Percentiles rank a stretch among this genome's conserved stretches.
Conservation (phyloP, 192 early-diverging fungal species). For the Backusella tarrabulga region DNA sequence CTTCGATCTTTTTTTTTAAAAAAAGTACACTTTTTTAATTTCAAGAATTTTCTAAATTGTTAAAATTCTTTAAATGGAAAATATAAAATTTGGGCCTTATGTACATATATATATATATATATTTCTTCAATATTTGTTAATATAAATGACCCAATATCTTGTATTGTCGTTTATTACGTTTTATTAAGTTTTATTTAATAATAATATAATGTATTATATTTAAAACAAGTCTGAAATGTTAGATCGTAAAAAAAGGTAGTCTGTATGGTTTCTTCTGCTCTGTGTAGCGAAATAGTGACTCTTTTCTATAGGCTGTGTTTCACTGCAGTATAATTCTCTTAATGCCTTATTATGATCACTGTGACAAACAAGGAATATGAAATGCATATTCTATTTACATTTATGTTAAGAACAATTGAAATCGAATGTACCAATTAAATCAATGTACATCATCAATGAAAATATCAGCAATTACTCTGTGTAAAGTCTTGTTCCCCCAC, state of each 20-base stretch:
- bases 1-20: too few species aligned
- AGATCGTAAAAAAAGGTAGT: not conserved
- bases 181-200: too few species aligned
- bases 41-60: too few species aligned
- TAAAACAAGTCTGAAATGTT: too few species aligned
- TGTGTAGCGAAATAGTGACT: not conserved
- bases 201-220: too few species aligned
- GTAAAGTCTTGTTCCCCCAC: not conserved
- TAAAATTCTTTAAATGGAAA: too few species aligned
- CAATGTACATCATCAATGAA: not conserved
- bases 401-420: not conserved
- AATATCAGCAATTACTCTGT: not conserved
- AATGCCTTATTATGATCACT: not conserved
- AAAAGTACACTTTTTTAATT: too few species aligned
- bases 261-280: not conserved
- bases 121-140: too few species aligned
- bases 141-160: too few species aligned
- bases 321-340: not conserved
- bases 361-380: not conserved
- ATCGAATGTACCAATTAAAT: not conserved
- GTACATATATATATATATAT: too few species aligned
- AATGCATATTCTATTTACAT: not conserved
- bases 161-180: too few species aligned
- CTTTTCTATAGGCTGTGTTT: not conserved
- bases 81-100: too few species aligned